A percentile compares a stretch with the other conserved stretches of the same genome.
These are phyloP conservation scores for Vaccinium darrowii DNA, from an alignment of 148 eudicot genomes.

Conservation along the genomic window DNA sequence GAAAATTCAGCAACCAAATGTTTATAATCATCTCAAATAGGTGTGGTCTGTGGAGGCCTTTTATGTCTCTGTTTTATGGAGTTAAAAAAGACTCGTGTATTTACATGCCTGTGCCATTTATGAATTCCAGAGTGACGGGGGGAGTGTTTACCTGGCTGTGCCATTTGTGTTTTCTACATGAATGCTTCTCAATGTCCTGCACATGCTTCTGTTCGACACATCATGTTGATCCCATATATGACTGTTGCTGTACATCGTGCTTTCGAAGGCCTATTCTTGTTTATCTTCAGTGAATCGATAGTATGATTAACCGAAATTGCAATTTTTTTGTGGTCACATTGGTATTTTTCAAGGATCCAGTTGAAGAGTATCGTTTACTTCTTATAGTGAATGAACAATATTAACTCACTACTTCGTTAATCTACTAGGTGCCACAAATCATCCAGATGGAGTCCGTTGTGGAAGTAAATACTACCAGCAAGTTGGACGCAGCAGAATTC, in stretches of 20 bases:
- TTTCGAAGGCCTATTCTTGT: background rate
- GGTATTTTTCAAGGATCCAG: background rate
- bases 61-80: background rate
- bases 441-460: conserved; percentile 23
- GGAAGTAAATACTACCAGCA: conserved; percentile 27
- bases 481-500: conserved; percentile 20
- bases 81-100: background rate
- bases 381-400: background rate
- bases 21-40: background rate
- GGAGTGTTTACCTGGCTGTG: background rate
- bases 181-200: background rate
- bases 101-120: background rate
- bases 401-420: conserved; percentile 18
- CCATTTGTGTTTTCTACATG: background rate
- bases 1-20: background rate
- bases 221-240: background rate
- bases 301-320: background rate
- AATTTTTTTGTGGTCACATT: background rate
- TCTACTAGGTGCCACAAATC: conserved; percentile 35
- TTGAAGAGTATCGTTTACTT: background rate
- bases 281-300: conserved; percentile 1
- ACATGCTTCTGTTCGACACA: background rate
- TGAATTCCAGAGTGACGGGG: background rate
- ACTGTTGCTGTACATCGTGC: background rate
- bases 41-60: background rate